Evolutionary conservation across 2,329 filamentous ascomycete genomes (phyloP).

Genomic region (Fusarium clavum): DNA sequence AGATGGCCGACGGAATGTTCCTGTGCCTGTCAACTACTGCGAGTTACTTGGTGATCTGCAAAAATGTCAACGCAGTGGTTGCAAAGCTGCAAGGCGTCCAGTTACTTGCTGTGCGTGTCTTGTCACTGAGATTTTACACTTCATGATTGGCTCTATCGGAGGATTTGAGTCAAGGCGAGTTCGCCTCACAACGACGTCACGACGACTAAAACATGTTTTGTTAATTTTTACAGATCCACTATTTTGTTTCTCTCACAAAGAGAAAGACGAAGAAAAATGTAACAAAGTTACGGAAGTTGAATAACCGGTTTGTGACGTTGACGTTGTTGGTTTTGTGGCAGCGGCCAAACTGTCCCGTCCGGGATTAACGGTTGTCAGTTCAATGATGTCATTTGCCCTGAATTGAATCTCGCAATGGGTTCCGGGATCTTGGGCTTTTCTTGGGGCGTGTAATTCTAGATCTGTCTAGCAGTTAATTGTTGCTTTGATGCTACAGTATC

Average conservation of each 20-base stretch:
- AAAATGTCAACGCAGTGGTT: neutral
- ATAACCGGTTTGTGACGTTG: conserved; percentile 20
- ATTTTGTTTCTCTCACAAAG: neutral
- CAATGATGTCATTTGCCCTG: conserved; percentile 35
- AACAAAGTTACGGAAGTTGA: neutral
- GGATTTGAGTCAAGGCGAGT: neutral
- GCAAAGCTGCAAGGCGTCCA: neutral
- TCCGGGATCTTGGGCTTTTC: conserved; percentile 32
- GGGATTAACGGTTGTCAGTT: conserved; percentile 9
- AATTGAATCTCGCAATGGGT: conserved; percentile 26
- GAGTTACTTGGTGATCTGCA: conserved; percentile 6
- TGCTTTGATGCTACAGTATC: conserved; percentile 14
- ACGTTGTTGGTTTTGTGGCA: conserved; percentile 14
- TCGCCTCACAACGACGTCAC: conserved; percentile 35
- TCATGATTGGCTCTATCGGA: neutral
- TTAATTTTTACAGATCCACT: conserved; percentile 8
- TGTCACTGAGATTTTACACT: neutral
- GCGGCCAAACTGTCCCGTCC: neutral
- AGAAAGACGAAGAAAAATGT: neutral
- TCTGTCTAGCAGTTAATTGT: neutral
- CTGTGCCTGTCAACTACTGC: conserved; percentile 6
- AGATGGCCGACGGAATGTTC: conserved; percentile 14
- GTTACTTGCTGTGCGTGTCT: neutral
- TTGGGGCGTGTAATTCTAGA: conserved; percentile 18
- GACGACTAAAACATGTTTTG: neutral